Evolutionary conservation across 106 monocot genomes (phyloP), one percentile per base, ranked within the genome.

Genomic region (Hemerocallis citrina): DNA sequence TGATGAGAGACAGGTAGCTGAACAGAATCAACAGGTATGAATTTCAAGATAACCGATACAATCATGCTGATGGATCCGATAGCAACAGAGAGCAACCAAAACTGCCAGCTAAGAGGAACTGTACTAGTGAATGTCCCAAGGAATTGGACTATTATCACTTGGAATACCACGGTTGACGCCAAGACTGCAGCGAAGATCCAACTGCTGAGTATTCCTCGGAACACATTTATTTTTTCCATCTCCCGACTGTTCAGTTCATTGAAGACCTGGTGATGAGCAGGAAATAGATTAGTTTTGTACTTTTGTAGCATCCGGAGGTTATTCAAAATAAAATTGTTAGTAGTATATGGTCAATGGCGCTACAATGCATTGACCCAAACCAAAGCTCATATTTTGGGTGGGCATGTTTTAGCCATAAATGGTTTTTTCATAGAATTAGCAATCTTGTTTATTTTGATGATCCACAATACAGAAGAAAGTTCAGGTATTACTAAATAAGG

Each of bases 221-320:
- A 81, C 34, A 90, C 71, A 44, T 96, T 84, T 7, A 96, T 72
- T 63, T 84, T 96, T 57, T 87, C 91, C 86, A 96, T 91, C 12
- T 96, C 81, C 19, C 84, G 64, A 69, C 91, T 96, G 50, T 91
- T 96, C 57, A 96, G 77, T 59, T 96, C 96, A 50, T 96, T 96
- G 77, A 96, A 96, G 8, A 96, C 69, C 90, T 96, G 73, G 19
- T 42, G 12, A 16, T 47, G 33, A 25, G 0, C n/a, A n/a, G 35
- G 39, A 15, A 57, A n/a, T n/a, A n/a, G n/a, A n/a, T n/a, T n/a
- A n/a, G 19, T 56, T n/a, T 11, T n/a, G n/a, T n/a, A n/a, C n/a
- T n/a, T n/a, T n/a, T 56, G 28, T 29, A 2, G 56, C 33, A 41
- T 41, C n/a, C n/a, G n/a, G n/a, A n/a, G n/a, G n/a, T n/a, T n/a